phyloP scores from a whole-genome alignment of 2,329 filamentous ascomycete species.

The Fusarium drepaniforme region DNA sequence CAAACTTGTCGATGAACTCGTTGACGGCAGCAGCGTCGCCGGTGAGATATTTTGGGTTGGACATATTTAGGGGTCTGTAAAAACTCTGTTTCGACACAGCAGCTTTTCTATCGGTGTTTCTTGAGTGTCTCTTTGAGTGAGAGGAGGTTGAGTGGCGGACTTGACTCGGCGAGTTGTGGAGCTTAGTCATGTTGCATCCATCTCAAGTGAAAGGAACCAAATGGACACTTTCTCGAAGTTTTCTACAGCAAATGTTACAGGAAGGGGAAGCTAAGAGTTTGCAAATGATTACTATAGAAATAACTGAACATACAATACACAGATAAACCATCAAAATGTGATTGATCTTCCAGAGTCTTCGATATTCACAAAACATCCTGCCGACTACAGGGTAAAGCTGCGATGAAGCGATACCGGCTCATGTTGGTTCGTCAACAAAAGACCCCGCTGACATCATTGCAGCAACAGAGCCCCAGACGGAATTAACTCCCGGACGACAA shows the following conservation, averaged over 20 bases:
- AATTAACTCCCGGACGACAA: not conserved
- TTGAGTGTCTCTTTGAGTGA: not conserved
- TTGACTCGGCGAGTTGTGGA: not conserved
- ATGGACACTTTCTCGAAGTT: not conserved
- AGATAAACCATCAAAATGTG: not conserved
- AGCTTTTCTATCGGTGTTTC: not conserved
- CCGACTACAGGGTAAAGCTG: not conserved
- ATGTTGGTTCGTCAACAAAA: not conserved
- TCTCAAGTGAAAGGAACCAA: not conserved
- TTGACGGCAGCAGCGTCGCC: conserved; percentile 83
- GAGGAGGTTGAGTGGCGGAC: conserved; percentile 1
- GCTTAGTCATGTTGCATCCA: conserved; percentile 26
- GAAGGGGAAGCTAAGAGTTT: no score
- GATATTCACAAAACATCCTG: not conserved
- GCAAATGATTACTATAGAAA: not conserved
- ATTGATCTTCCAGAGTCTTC: not conserved
- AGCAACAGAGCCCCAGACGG: not conserved
- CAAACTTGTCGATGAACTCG: conserved; percentile 89
- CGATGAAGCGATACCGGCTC: not conserved
- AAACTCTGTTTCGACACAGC: not conserved
- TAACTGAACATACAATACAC: not conserved
- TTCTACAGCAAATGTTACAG: not conserved
- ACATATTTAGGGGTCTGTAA: conserved; percentile 36
- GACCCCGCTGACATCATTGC: conserved; percentile 10
- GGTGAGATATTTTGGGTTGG: conserved; percentile 74